Base-by-base conservation (phyloP, 2,329 filamentous ascomycete genomes). In the Ophiostoma piceae region DNA sequence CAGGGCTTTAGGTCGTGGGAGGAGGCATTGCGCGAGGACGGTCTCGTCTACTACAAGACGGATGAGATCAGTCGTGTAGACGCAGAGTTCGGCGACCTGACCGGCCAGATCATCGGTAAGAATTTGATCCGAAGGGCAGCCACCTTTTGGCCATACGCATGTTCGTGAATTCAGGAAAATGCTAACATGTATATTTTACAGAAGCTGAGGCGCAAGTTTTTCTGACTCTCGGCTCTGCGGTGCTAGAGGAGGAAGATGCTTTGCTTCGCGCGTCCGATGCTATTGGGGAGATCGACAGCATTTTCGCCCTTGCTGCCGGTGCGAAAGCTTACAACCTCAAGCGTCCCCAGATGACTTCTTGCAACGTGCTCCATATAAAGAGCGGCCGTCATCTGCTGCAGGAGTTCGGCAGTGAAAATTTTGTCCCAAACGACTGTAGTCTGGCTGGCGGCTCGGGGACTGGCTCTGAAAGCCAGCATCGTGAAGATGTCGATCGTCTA, bases 341-440 rank as follows among this genome's bases (percentile, higher is more conserved):
- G 37, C 83, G 85, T 57, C 95, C 95, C 2, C 81, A 80, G 11
- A 87, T 99, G 78, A 91, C 88, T 0, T 78, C 82, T 16, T 82
- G 87, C 22, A 96, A 94, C 74, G 76, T 90, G 8, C 83, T 98
- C 71, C 80, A 85, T 4, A 94, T 99, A 69, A 82, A 85, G 75
- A 87, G 84, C n/a, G 95, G 95, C 2, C 87, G 93, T 0, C 94
- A 98, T 78, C 87, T 92, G 6, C 82, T 99, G 1, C 94, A 97
- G 78, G 94, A 98, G 76, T 83, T 94, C 14, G 89, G 90, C 0
- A 90, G 96, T 0, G 83, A 91, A 0, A 87, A 88, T 0, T 98
- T 92, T 76, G 88, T 99, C 7, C 84, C 92, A 0, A 99, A 99
- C 73, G 85, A 92, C 77, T 93, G 92, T 29, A 79, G 81, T n/a